Base-by-base conservation (phyloP, 1,139 yeast genomes). In the Candida labiduridarum region DNA sequence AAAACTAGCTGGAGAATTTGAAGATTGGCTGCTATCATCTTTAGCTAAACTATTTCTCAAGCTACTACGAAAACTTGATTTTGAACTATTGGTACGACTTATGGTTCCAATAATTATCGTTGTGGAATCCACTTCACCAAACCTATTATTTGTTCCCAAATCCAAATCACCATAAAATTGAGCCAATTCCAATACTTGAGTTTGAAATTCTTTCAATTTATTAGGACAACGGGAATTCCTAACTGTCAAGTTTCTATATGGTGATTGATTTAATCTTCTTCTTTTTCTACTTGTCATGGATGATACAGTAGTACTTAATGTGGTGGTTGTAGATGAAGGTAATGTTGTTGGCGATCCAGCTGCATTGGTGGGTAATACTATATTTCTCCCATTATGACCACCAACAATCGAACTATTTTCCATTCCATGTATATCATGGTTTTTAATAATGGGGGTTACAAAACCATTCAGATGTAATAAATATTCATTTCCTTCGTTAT, bases 181-280 rank as follows among this genome's bases (percentile, higher is more conserved):
- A 7, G 68, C 58, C 47, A 56, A 52, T 16, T 63, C 64, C 48
- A 68, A 56, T 14, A 68, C 54, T 14, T 60, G 58, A 9, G 55
- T 55, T 49, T 67, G 72, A 3, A 64, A 59, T 34, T 62, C 62
- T 33, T 60, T 58, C 41, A 68, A 56, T 44, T 44, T 44, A 16
- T 57, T 58, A 2, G 61, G 53, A 8, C 63, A 50, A 1, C 64
- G 61, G 34, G 59, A 33, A 30, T 48, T 51, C 25, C 45, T 43
- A n/a, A 41, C 41, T 8, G 53, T 46, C 34, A 56, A 49, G 52
- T 52, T 59, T 55, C 46, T 53, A 58, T 41, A 56, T 8, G 42
- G 38, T 4, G 38, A 38, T 22, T 39, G 43, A 18, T 45, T 45
- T 10, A 38, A 41, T 35, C 39, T 41, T 46, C 48, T 46, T 25